Base-by-base conservation (phyloP, 306 rosid species). In the Fagus crenata region DNA sequence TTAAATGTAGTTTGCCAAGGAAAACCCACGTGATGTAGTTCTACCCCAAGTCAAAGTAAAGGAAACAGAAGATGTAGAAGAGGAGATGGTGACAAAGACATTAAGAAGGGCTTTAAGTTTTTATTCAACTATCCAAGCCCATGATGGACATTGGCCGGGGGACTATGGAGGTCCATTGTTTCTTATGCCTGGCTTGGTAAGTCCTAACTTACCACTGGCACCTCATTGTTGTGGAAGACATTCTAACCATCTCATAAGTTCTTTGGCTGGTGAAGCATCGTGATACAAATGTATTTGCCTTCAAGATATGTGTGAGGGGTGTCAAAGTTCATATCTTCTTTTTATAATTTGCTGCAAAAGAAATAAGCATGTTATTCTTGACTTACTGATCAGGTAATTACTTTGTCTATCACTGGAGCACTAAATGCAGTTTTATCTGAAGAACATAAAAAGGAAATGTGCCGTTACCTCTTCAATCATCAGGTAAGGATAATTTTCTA, bases 121-220 rank as follows among this genome's bases (percentile, higher is more conserved):
- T 80, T 67, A 93, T 74, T 90, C 98, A 59, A 84, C 92, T 31
- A 49, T 93, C 33, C 98, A 93, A 83, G 80, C 89, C 78, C 81
- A 76, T 9, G 94, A 93, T 80, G 98, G 98, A 75, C 98, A 93
- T 79, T 93, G 98, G 98, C 81, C 98, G 0, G 98, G 98, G 53
- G 98, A 93, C 86, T 93, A 93, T 85, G 98, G 92, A 42, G 98
- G 98, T 67, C 98, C 98, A 9, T 91, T 93, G 98, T 93, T 93
- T 89, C 95, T 93, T 59, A 5, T 91, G 84, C 98, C 98, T 69
- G 98, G 98, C 69, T 83, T 93, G 90, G 98, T 93, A 79, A 81
- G 81, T 81, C 51, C 13, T 33, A 31, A 68, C 67, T 73, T 40
- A 78, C 70, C 13, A 55, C 31, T 80, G 17, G 59, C 13, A 5